Evolutionary conservation across 2,329 filamentous ascomycete genomes (phyloP).

Genomic region (Aspergillus sp.): DNA sequence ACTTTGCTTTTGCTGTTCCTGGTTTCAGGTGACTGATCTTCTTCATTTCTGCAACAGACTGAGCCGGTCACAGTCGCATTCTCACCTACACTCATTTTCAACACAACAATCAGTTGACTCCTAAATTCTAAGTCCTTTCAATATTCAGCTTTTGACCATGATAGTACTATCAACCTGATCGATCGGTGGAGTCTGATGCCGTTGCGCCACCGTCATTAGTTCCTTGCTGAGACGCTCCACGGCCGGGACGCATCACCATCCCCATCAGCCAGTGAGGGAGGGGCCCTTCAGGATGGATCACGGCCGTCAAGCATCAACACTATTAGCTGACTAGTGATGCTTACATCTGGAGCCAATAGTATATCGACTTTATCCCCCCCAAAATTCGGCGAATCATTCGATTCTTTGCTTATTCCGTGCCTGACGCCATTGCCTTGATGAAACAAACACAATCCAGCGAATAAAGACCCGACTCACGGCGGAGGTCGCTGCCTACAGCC

Average conservation of each 20-base stretch:
- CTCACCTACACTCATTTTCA: neutral
- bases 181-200: neutral
- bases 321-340: too few species aligned
- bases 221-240: neutral
- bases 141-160: neutral
- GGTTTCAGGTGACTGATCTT: neutral
- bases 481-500: neutral
- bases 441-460: neutral
- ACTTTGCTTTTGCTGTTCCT: neutral
- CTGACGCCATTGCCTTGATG: neutral
- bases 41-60: too few species aligned
- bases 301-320: neutral
- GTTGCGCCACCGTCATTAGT: neutral
- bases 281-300: neutral
- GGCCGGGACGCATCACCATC: neutral
- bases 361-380: neutral
- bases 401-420: neutral
- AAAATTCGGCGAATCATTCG: neutral
- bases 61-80: too few species aligned
- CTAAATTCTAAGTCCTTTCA: neutral
- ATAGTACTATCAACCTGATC: neutral
- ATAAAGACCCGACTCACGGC: neutral
- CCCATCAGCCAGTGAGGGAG: neutral
- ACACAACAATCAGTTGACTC: neutral
- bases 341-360: too few species aligned